phyloP scores from a whole-genome alignment of 202 grass and related monocot species.

The Carex sylvatica region DNA sequence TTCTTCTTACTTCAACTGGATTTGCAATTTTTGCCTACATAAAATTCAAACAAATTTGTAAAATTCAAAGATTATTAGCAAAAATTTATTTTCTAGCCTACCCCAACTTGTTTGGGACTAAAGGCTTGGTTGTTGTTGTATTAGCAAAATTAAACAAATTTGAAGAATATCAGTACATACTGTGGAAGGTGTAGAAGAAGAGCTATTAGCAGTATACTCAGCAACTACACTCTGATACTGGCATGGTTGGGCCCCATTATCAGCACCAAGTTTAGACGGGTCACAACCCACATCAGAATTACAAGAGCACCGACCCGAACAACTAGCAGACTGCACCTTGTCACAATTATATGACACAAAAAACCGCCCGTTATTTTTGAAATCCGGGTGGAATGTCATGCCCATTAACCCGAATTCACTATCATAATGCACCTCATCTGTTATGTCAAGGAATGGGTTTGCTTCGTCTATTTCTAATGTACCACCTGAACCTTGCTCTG shows the following conservation, averaged over 20 bases:
- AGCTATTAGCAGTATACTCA: constrained; percentile 75
- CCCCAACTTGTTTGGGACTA: too few relatives aligned
- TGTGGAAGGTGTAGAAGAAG: constrained; percentile 58
- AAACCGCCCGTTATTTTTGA: constrained; percentile 68
- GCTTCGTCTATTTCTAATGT: constrained; percentile 47
- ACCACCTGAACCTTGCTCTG: constrained; percentile 69
- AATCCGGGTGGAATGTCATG: constrained; percentile 80
- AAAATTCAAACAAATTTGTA: constrained; percentile 23
- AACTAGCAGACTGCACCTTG: constrained; percentile 56
- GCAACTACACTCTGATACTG: constrained; percentile 71
- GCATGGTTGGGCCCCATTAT: constrained; percentile 77
- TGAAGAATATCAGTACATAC: constrained; percentile 32
- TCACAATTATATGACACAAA: constrained; percentile 95
- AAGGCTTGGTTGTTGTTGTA: neutral
- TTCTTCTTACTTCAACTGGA: constrained; percentile 67
- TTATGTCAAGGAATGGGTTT: constrained; percentile 83
- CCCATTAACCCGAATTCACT: constrained; percentile 63
- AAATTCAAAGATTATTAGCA: constrained; percentile 4
- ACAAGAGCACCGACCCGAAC: constrained; percentile 73
- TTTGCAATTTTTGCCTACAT: constrained; percentile 61
- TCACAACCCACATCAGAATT: constrained; percentile 85
- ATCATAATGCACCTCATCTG: constrained; percentile 59
- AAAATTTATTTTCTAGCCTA: neutral
- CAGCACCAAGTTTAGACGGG: constrained; percentile 54
- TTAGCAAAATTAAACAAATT: neutral